These are phyloP conservation scores for Malassezia sp. DNA, from an alignment of 1,284 basidiomycete species.

Conservation along the genomic window DNA sequence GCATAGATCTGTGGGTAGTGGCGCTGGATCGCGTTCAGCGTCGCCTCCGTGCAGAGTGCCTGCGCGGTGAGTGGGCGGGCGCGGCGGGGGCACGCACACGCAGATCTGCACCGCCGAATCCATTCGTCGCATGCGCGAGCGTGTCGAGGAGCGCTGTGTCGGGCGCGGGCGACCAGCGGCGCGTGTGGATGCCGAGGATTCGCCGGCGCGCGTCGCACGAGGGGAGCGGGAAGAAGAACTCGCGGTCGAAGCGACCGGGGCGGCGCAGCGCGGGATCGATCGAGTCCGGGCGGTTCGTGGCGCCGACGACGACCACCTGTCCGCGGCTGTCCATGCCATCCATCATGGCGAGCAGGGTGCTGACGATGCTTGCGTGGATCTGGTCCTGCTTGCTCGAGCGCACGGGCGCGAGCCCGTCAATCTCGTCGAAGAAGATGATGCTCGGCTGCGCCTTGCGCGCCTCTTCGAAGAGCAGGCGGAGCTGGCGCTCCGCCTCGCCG, in stretches of 20 bases:
- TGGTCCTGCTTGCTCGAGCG: slow-evolving; percentile 97
- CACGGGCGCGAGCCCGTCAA: slow-evolving; percentile 93
- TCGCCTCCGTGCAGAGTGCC: slow-evolving; percentile 65
- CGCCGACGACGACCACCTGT: slow-evolving; percentile 95
- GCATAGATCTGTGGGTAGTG: slow-evolving; percentile 96
- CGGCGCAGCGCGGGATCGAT: slow-evolving; percentile 88
- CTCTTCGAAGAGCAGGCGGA: slow-evolving; percentile 91
- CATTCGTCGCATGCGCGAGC: slow-evolving; percentile 82
- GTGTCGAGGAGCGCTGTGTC: slow-evolving; percentile 57
- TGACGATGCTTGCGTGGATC: slow-evolving; percentile 95
- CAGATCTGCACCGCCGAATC: slow-evolving; percentile 93
- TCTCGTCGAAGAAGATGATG: slow-evolving; percentile 97
- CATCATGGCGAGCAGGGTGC: slow-evolving; percentile 91
- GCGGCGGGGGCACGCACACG: slow-evolving; percentile 54
- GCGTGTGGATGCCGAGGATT: slow-evolving; percentile 85
- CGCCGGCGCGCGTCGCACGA: slow-evolving; percentile 69
- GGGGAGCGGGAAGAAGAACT: slow-evolving; percentile 95
- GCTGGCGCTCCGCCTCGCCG: slow-evolving; percentile 92
- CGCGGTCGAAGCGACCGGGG: slow-evolving; percentile 91
- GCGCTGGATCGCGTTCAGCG: slow-evolving; percentile 88
- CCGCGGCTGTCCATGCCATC: slow-evolving; percentile 96
- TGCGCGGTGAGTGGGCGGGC: slow-evolving; percentile 4
- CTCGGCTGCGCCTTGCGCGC: slow-evolving; percentile 82
- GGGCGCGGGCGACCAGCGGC: slow-evolving; percentile 76
- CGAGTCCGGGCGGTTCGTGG: slow-evolving; percentile 92